A percentile compares a stretch with the other conserved stretches of the same genome.
phyloP scores from a whole-genome alignment of 352 stramenopile species.

The Phytopythium sindhum region DNA sequence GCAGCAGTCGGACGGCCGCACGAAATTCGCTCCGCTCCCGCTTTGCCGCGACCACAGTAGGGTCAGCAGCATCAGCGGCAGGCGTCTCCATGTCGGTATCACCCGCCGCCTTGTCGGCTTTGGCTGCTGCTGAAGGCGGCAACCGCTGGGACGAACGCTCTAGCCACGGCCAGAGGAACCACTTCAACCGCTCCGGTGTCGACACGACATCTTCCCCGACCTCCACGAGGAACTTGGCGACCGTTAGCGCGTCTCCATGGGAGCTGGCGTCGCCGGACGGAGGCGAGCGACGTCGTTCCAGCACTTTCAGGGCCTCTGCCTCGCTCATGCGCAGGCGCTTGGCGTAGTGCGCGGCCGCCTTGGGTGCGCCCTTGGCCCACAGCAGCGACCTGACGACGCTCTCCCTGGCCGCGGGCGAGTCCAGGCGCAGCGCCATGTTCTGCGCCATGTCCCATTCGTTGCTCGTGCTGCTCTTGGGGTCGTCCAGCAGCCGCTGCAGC shows the following conservation, averaged over 20 bases:
- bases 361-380: conserved; percentile 26
- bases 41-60: neutral
- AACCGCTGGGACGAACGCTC: conserved; percentile 12
- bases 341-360: conserved; percentile 65
- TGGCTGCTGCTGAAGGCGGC: neutral
- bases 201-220: conserved; percentile 28
- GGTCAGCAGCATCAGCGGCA: neutral
- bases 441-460: conserved; percentile 62
- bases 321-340: conserved; percentile 38
- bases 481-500: conserved; percentile 20
- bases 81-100: neutral
- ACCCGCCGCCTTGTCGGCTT: neutral
- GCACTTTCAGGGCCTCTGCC: conserved; percentile 25
- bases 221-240: conserved; percentile 62
- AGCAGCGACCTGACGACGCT: conserved; percentile 43
- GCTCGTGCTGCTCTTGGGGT: conserved; percentile 25
- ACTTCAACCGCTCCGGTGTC: conserved; percentile 29
- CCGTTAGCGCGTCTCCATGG: conserved; percentile 16
- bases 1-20: conserved; percentile 36
- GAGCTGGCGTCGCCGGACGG: neutral
- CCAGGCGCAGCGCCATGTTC: conserved; percentile 40
- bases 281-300: neutral
- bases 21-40: conserved; percentile 15
- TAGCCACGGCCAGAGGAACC: conserved; percentile 65
- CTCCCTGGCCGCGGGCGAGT: conserved; percentile 26